A percentile compares a stretch with the other conserved stretches of the same genome.
Conservation (phyloP, 2,329 filamentous ascomycete genomes). For the Fusarium brachygibbosum region DNA sequence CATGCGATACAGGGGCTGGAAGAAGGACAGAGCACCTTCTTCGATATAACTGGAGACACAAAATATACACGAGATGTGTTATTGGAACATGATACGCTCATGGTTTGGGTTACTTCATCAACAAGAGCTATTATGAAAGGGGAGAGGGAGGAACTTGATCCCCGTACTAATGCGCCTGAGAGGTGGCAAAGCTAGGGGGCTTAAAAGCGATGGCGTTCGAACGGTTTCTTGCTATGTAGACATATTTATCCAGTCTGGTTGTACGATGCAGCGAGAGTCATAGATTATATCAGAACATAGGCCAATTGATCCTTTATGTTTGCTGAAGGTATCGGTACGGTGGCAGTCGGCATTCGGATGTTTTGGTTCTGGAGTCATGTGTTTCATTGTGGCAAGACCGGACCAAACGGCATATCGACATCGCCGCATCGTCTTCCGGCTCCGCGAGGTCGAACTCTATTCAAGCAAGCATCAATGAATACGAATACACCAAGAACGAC, state of each 20-base stretch:
- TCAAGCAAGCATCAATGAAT: neutral
- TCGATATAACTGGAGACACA: constrained; percentile 56
- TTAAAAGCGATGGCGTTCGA: constrained; percentile 52
- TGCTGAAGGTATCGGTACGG: constrained; percentile 1
- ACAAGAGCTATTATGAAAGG: constrained; percentile 15
- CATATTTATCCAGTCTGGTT: constrained; percentile 27
- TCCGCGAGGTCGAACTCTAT: constrained; percentile 6
- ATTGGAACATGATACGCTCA: neutral
- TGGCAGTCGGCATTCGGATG: neutral
- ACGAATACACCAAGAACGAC: neutral
- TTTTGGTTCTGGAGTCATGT: constrained; percentile 5
- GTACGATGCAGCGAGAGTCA: constrained; percentile 17
- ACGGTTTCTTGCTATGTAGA: constrained; percentile 45
- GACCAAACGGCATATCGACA: neutral
- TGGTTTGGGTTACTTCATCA: constrained; percentile 10
- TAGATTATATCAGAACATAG: constrained; percentile 21
- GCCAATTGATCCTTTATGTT: constrained; percentile 33
- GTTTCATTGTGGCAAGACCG: neutral
- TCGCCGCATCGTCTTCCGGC: neutral
- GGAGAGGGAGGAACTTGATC: constrained; percentile 18
- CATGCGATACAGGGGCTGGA: constrained; percentile 90
- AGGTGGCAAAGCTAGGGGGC: constrained; percentile 34
- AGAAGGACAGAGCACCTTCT: constrained; percentile 74
- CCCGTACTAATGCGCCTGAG: constrained; percentile 32
- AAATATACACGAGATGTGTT: constrained; percentile 17